Base-by-base conservation (phyloP, 306 rosid genomes). In the Citrullus amarus region DNA sequence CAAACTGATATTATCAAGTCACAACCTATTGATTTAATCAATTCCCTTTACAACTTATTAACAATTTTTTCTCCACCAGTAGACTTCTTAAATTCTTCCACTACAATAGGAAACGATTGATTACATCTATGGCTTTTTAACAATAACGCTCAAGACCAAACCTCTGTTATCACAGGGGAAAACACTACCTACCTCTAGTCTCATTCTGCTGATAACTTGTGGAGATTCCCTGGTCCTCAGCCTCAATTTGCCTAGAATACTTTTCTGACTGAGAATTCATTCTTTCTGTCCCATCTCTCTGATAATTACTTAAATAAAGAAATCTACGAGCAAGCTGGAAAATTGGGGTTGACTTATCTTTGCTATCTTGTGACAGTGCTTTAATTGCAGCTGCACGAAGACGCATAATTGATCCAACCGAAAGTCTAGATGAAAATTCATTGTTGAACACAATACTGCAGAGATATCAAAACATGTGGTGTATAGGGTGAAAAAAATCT, bases 351-450 rank as follows among this genome's bases (percentile, higher is more conserved):
- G 85, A 84, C 79, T 90, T 91, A 28, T 91, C 83, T 62, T 82
- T 77, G 78, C 90, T 84, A 88, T 90, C 90, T 87, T 89, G 86
- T 50, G 97, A 86, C 78, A 93, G 87, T 81, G 89, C 87, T 80
- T 86, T 84, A 72, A 91, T 88, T 79, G 98, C 97, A 79, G 93
- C 91, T 75, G 93, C 96, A 86, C 96, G 89, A 81, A 93, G 96
- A 80, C 93, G 90, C 86, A 91, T 67, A 73, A 93, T 60, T 8
- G 96, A 93, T 87, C 91, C 88, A 82, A 87, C 86, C 65, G 98
- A 93, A 81, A 93, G 94, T 83, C 92, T 90, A 3, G 96, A 72
- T 62, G 97, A 89, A 87, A 91, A 93, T 79, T 91, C 98, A 81
- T 89, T 82, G 84, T 91, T 90, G 86, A 81, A 84, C 76, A 93